Conservation (phyloP, 768 basidiomycete genomes). For the Fistulinella prunicolor region DNA sequence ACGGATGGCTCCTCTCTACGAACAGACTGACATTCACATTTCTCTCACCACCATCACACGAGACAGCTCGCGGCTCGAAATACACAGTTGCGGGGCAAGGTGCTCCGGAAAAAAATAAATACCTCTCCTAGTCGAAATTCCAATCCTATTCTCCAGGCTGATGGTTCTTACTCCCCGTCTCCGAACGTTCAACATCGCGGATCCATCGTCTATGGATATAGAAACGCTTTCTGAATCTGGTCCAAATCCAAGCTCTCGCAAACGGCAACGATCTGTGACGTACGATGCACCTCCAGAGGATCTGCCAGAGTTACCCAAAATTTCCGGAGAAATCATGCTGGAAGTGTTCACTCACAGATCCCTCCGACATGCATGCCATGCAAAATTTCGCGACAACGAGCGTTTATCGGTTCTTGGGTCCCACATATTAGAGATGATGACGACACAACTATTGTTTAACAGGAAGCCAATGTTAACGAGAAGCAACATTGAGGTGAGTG, state of each 20-base stretch:
- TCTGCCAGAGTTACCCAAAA: constrained; percentile 47
- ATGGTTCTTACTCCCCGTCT: constrained; percentile 37
- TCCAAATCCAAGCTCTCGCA: constrained; percentile 30
- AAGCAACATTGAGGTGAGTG: constrained; percentile 50
- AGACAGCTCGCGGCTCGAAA: constrained; percentile 14
- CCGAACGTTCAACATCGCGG: constrained; percentile 33
- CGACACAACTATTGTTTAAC: constrained; percentile 47
- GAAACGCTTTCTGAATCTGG: constrained; percentile 26
- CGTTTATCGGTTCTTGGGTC: constrained; percentile 52
- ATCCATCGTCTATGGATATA: constrained; percentile 34
- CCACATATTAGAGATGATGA: constrained; percentile 43
- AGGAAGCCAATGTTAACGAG: constrained; percentile 49
- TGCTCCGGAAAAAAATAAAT: constrained; percentile 18
- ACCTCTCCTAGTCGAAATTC: constrained; percentile 11
- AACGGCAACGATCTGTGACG: constrained; percentile 37
- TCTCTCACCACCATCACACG: constrained; percentile 23
- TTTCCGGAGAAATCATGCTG: constrained; percentile 53
- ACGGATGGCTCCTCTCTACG: constrained; percentile 24
- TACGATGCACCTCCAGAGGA: constrained; percentile 27
- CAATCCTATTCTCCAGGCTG: constrained; percentile 14
- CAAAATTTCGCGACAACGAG: constrained; percentile 55
- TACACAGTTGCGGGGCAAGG: constrained; percentile 14
- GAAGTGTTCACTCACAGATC: constrained; percentile 72
- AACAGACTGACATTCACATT: constrained; percentile 9
- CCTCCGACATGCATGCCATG: constrained; percentile 43